Percentiles rank a stretch among this genome's conserved stretches.
Evolutionary conservation across 768 basidiomycete genomes (phyloP).

Genomic region (Hypholoma sublateritium): DNA sequence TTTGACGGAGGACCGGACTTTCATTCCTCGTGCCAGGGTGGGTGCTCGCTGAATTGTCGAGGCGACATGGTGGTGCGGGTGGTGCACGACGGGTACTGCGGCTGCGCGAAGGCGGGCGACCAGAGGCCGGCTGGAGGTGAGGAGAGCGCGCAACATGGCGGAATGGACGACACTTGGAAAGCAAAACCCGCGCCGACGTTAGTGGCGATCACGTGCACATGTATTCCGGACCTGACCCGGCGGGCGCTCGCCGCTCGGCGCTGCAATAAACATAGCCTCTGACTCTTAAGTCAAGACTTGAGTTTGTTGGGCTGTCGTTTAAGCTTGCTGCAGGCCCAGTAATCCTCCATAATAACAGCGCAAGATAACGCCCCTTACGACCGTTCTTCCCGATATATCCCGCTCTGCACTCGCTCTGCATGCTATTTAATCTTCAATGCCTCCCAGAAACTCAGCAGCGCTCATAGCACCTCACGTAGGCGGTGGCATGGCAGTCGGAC

Average conservation of each 20-base stretch:
- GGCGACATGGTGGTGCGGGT: conserved; percentile 31
- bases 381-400: background rate
- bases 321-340: background rate
- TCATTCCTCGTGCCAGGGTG: conserved; percentile 76
- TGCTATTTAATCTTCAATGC: conserved; percentile 23
- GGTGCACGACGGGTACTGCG: conserved; percentile 27
- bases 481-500: conserved; percentile 45
- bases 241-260: background rate
- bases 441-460: conserved; percentile 19
- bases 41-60: conserved; percentile 27
- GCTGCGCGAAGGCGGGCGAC: conserved; percentile 47
- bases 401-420: conserved; percentile 5
- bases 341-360: conserved; percentile 3
- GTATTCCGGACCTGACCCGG: background rate
- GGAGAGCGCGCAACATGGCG: conserved; percentile 63
- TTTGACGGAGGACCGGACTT: conserved; percentile 94
- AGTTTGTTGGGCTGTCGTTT: background rate
- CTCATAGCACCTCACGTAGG: conserved; percentile 36
- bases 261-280: no score
- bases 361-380: background rate
- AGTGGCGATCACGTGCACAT: background rate
- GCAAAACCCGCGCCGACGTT: background rate
- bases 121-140: conserved; percentile 63
- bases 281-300: background rate
- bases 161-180: background rate